A percentile compares a stretch with the other conserved stretches of the same genome.
These are phyloP conservation scores for Sugiyamaella pinicola DNA, from an alignment of 1,139 yeast genomes.

Conservation along the genomic window DNA sequence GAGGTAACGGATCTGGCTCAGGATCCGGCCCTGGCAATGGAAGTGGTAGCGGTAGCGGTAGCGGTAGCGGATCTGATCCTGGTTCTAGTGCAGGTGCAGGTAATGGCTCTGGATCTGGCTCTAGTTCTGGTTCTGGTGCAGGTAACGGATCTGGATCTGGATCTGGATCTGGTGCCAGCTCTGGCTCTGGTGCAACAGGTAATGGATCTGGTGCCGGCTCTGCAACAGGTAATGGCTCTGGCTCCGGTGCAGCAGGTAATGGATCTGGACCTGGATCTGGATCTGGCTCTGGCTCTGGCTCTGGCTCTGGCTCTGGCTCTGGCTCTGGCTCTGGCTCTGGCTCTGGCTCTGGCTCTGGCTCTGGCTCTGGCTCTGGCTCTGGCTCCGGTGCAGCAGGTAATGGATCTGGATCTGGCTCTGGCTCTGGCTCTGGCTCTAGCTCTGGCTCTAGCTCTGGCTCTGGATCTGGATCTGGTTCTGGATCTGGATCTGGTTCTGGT, in stretches of 20 bases:
- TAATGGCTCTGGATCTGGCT: not conserved
- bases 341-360: not conserved
- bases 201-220: slow-evolving; percentile 1
- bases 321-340: slow-evolving; percentile 10
- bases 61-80: too few species aligned
- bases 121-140: not conserved
- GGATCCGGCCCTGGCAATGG: not conserved
- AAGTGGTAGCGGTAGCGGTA: too few species aligned
- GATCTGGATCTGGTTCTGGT: slow-evolving; percentile 4
- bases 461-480: slow-evolving; percentile 1
- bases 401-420: not conserved
- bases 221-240: not conserved
- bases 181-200: not conserved
- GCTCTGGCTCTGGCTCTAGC: not conserved
- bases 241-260: too few species aligned
- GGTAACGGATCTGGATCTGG: slow-evolving; percentile 1
- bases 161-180: not conserved
- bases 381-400: not conserved
- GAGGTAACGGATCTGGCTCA: slow-evolving; percentile 1
- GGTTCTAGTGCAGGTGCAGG: slow-evolving; percentile 1
- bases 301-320: slow-evolving; percentile 6
- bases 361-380: not conserved
- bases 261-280: too few species aligned
- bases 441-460: slow-evolving; percentile 1
- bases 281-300: slow-evolving; percentile 9